Evolutionary conservation across 495 filamentous ascomycete species (phyloP), one percentile per base, ranked within the genome.

Genomic region (Penicillium subrubescens): DNA sequence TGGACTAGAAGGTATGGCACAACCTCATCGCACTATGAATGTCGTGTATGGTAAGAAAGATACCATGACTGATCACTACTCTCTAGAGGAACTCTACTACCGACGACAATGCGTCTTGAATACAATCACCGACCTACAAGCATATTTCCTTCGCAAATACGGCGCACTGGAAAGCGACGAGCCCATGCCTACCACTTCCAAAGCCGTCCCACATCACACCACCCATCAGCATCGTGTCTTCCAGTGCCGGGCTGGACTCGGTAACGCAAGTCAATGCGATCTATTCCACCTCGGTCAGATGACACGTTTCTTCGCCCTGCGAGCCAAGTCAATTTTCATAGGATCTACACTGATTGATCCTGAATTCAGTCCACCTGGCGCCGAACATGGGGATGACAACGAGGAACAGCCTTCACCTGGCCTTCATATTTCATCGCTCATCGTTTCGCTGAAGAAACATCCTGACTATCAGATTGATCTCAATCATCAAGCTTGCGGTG

Each of bases 241-340:
- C 29, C 89, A 94, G 69, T 97, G 93, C 74, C 88, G 87, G 59
- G 84, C 90, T 0, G 91, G 90, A 43, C 92, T 94, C 70, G 90
- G 89, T 61, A 88, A 88, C 39, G 90, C 86, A 43, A 78, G 83
- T 17, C 85, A 89, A 63, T 97, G 93, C 73, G 93, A 97, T 75
- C 87, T 89, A 6, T 97, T 92, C 73, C 92, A 96, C 68, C 82
- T 96, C 0, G 93, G 93, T 17, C 91, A 96, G 76, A 92, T 93
- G 82, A 76, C 91, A 63, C 89, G 90, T 43, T 97, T 96, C 73
- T 88, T 97, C 29, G 71, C 82, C 5, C 80, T 80, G 51, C 74
- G 79, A 27, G 72, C 78, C 25, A 83, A 75, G 43, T 80, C 78
- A 0, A 75, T 80, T n/a, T 82, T 82, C 58, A 56, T 87, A 71